Base-by-base conservation (phyloP, 2,329 filamentous ascomycete genomes). In the Ophiostoma perfectum region DNA sequence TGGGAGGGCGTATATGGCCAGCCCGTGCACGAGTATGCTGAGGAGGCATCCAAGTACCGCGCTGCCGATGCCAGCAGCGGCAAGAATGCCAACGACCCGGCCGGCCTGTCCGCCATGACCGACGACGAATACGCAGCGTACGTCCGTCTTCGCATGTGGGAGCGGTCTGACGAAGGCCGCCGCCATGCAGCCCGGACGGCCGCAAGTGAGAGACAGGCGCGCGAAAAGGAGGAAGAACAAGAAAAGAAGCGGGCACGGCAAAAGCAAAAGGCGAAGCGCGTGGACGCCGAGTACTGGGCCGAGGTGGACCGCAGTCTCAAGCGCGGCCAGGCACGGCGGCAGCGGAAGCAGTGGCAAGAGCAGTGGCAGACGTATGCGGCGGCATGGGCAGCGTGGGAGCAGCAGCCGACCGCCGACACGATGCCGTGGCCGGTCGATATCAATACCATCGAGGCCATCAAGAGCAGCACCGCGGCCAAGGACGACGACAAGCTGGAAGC, bases 1-100 rank as follows among this genome's bases (percentile, higher is more conserved):
- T 99, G 95, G 95, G 90, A 97, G 77, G 87, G 87, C 16, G 91
- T 99, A n/a, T 99, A 98, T 78, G 93, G 93, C 0, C 94, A 98
- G 77, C 94, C 95, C 0, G 90, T 98, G 65, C 93, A 97, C 68
- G 67, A 69, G 60, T 70, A 70, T 45, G 71, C 67, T 41, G 67
- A 70, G 42, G 70, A 71, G 68, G 68, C 69, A 4, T 62, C 36
- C 11, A 27, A 39, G 5, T 18, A 6, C n/a, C 27, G 2, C 12
- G 58, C 12, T 7, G 41, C 49, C 49, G 49, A 55, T 27, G 14
- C 49, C 49, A 55, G 12, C 8, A 27, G 14, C 42, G n/a, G 39
- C 3, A 44, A 9, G 5, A 75, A 78, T 8, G 81, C 79, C 49
- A 75, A 80, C 60, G 75, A 75, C 58, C 58, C 58, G 1, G 73